Evolutionary conservation across 345 rosid species (phyloP).

Genomic region (Eucalyptus virginea): DNA sequence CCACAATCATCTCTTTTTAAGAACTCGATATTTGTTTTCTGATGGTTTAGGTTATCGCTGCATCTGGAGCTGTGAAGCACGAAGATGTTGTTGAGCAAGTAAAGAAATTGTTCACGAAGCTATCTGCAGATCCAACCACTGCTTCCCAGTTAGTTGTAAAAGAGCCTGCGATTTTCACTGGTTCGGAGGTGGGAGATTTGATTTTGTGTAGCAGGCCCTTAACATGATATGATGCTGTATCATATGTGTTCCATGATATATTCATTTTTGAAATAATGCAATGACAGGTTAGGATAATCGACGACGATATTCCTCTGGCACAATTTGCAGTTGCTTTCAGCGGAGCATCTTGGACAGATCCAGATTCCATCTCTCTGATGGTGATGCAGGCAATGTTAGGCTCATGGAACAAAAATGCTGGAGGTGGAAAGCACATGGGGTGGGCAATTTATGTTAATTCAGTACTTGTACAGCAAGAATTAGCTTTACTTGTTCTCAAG

Average conservation of each 20-base stretch:
- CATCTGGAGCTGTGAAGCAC: conserved; percentile 97
- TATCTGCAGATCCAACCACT: conserved; percentile 76
- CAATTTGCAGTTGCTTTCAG: conserved; percentile 97
- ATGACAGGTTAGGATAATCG: conserved; percentile 78
- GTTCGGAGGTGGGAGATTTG: conserved; percentile 72
- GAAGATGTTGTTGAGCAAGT: conserved; percentile 93
- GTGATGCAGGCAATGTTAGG: conserved; percentile 99
- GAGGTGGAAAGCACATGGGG: conserved; percentile 99
- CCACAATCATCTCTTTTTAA: neutral
- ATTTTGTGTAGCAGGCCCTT: neutral
- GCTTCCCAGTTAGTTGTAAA: conserved; percentile 75
- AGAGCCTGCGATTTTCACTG: conserved; percentile 87
- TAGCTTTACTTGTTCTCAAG: neutral
- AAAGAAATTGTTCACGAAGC: conserved; percentile 65
- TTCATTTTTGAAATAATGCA: neutral
- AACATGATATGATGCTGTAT: neutral
- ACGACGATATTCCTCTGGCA: conserved; percentile 92
- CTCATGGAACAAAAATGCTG: conserved; percentile 79
- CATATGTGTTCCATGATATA: neutral
- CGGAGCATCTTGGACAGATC: conserved; percentile 99
- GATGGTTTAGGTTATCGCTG: conserved; percentile 66
- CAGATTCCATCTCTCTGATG: conserved; percentile 93
- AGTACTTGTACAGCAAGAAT: neutral
- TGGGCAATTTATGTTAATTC: conserved; percentile 9
- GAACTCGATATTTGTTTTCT: neutral